Percentiles rank a stretch among this genome's conserved stretches.
Evolutionary conservation across 257 asterid species (phyloP).

Genomic region (Jacaranda mimosifolia): DNA sequence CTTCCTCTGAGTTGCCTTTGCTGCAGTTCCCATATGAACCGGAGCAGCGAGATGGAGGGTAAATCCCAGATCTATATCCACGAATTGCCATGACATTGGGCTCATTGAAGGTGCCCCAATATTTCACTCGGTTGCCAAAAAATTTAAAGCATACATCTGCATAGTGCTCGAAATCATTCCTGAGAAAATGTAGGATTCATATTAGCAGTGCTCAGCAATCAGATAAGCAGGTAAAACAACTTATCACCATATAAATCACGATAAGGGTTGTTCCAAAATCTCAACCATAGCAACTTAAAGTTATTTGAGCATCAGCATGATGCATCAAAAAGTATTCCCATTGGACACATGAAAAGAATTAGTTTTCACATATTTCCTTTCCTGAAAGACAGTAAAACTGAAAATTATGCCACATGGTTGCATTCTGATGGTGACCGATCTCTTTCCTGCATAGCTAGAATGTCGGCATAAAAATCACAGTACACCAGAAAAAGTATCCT

Average conservation of each 20-base stretch:
- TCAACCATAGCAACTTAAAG: neutral
- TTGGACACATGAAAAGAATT: neutral
- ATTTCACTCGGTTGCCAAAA: slow-evolving; percentile 70
- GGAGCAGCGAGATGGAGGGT: slow-evolving; percentile 70
- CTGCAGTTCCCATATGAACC: slow-evolving; percentile 58
- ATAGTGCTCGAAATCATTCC: slow-evolving; percentile 66
- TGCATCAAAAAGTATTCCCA: neutral
- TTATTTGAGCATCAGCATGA: neutral
- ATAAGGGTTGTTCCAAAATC: neutral
- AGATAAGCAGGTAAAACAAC: neutral
- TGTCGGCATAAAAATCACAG: neutral
- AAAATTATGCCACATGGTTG: neutral
- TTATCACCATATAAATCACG: neutral
- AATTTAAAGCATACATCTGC: slow-evolving; percentile 66
- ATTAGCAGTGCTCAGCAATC: neutral
- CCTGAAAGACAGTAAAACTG: neutral
- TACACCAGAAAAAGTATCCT: neutral
- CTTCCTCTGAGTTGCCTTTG: slow-evolving; percentile 58
- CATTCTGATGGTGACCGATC: slow-evolving; percentile 2
- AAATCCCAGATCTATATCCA: slow-evolving; percentile 59
- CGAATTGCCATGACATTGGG: slow-evolving; percentile 60
- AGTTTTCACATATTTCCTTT: neutral
- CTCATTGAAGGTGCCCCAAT: slow-evolving; percentile 76
- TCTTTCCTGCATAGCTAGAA: neutral
- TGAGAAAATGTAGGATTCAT: slow-evolving; percentile 35